Conservation (phyloP, 345 rosid genomes). For the Salix exigua region DNA sequence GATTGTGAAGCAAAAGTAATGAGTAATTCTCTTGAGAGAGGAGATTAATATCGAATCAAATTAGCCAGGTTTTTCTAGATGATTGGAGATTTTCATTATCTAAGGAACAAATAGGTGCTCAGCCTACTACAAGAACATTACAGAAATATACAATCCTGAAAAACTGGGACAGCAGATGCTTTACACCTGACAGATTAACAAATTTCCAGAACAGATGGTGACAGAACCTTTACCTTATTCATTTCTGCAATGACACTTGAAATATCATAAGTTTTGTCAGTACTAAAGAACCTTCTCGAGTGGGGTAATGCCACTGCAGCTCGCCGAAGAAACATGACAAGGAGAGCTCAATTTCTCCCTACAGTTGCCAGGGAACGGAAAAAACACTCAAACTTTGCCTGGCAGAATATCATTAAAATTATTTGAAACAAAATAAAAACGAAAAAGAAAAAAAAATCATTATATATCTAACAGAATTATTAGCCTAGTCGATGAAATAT, state of each 20-base stretch:
- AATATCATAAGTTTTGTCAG: conserved; percentile 14
- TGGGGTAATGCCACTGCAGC: conserved; percentile 6
- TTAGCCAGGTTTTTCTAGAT: too few relatives aligned
- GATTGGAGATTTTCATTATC: too few relatives aligned
- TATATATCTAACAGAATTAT: not conserved
- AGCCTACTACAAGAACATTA: not conserved
- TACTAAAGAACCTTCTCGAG: conserved; percentile 19
- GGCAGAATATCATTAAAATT: too few relatives aligned
- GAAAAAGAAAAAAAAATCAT: not conserved
- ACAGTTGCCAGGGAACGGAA: not conserved
- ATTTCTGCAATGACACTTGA: conserved; percentile 15
- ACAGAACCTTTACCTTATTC: conserved; percentile 16
- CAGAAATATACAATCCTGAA: not conserved
- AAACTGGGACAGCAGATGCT: too few relatives aligned
- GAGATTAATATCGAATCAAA: not conserved
- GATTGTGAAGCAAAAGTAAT: not conserved
- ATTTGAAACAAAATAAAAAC: not conserved
- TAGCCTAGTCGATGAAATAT: not conserved
- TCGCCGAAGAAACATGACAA: conserved; percentile 21
- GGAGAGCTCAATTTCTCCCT: not conserved
- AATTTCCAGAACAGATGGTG: too few relatives aligned
- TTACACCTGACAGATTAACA: too few relatives aligned
- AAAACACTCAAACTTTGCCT: not conserved
- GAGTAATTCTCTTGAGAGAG: not conserved
- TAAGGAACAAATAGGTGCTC: too few relatives aligned